Evolutionary conservation across 306 rosid species (phyloP).

Genomic region (Quercus suber): DNA sequence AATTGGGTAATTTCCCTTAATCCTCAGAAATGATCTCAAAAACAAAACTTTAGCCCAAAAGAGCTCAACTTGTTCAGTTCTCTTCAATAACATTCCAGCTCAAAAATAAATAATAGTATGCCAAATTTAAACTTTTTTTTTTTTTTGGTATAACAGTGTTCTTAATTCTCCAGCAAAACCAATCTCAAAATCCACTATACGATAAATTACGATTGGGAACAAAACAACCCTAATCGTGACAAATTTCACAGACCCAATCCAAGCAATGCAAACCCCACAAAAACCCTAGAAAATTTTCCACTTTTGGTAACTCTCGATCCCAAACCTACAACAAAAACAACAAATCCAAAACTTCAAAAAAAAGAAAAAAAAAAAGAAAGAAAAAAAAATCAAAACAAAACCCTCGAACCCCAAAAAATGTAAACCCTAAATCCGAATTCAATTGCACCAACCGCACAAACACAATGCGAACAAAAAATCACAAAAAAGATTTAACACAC

Average conservation of each 20-base stretch:
- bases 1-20: slow-evolving; percentile 2
- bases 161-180: slow-evolving; percentile 7
- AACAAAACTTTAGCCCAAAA: background rate
- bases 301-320: no score
- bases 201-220: background rate
- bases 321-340: no score
- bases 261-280: slow-evolving; percentile 8
- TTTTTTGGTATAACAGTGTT: background rate
- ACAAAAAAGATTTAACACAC: no score
- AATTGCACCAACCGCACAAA: slow-evolving; percentile 22
- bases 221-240: background rate
- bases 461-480: background rate
- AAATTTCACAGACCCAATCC: slow-evolving; percentile 7
- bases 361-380: background rate
- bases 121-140: slow-evolving; percentile 10
- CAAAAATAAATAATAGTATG: background rate
- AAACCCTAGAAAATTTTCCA: background rate
- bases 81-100: slow-evolving; percentile 16
- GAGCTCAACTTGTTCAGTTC: slow-evolving; percentile 7
- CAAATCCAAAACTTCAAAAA: background rate
- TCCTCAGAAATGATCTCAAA: background rate
- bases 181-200: background rate
- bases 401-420: slow-evolving; percentile 38
- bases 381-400: slow-evolving; percentile 8
- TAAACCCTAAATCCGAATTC: slow-evolving; percentile 57